Evolutionary conservation across 768 basidiomycete species (phyloP), one percentile per base, ranked within the genome.

Genomic region (Cubamyces lactineus): DNA sequence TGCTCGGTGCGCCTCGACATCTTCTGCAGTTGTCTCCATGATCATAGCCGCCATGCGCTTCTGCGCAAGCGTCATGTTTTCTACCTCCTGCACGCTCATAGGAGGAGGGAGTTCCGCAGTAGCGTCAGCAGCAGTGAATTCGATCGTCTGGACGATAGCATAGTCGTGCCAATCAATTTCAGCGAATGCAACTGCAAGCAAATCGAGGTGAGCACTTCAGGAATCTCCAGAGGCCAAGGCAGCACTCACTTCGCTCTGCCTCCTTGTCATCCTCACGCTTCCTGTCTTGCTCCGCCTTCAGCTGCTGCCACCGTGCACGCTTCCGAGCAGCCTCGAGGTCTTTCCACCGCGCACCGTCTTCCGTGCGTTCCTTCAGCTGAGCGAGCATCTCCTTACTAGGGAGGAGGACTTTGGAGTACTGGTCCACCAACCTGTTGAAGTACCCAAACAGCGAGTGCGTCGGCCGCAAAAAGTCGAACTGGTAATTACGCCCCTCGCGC

Each of bases 121-220:
- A 57, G 92, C 87, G 72, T 99, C 97, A 8, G 91, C 92, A 38
- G 87, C 85, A 16, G 97, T 98, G 71, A 98, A 99, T 71, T 99
- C 97, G 68, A 97, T 95, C 19, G 95, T 97, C 72, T 98, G 94
- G 6, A 98, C 97, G 58, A 97, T 93, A 42, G 95, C 94, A 77
- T 97, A 98, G 72, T 98, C 97, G 70, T 99, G 94, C 97, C 97
- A 99, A 72, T 99, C 97, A 68, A 99, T 98, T 72, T 96, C 93
- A 46, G 94, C 93, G 71, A 97, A 96, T 5, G 96, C 96, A 75
- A 87, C 92, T 90, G 62, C 6, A 54, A 61, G 9, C 57, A 43
- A 67, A 49, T 23, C 39, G 63, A 59, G 30, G 34, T 28, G 23
- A 57, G 26, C 40, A 39, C 12, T 7, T 16, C n/a, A 19, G 41